These are phyloP conservation scores for Thalassiosira mediterranea DNA, from an alignment of 352 stramenopile genomes.

Conservation along the genomic window DNA sequence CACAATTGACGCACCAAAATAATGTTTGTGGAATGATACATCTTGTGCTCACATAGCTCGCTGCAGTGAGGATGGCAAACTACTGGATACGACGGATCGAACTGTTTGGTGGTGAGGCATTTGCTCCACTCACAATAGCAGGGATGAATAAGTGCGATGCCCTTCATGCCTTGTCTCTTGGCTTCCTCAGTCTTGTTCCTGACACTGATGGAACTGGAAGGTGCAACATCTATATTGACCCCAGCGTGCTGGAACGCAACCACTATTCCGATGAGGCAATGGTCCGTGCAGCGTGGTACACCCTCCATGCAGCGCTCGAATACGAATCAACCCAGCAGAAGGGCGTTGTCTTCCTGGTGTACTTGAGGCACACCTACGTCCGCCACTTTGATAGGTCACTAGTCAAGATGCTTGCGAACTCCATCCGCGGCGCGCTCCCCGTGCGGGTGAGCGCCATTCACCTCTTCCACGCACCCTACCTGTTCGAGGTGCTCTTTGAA, in stretches of 20 bases:
- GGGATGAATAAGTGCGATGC: slow-evolving; percentile 29
- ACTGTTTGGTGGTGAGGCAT: slow-evolving; percentile 56
- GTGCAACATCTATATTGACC: slow-evolving; percentile 59
- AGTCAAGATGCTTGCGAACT: slow-evolving; percentile 33
- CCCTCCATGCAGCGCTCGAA: slow-evolving; percentile 54
- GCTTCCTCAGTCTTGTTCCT: slow-evolving; percentile 29
- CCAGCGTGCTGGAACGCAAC: slow-evolving; percentile 36
- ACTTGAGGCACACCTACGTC: slow-evolving; percentile 33
- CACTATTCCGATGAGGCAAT: slow-evolving; percentile 51
- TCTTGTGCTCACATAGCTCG: slow-evolving; percentile 37
- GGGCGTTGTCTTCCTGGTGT: slow-evolving; percentile 57
- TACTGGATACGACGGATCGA: slow-evolving; percentile 64
- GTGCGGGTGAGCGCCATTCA: slow-evolving; percentile 60
- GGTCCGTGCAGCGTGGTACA: slow-evolving; percentile 58
- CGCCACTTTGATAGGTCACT: slow-evolving; percentile 59
- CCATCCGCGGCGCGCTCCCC: slow-evolving; percentile 50
- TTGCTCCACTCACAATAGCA: slow-evolving; percentile 51
- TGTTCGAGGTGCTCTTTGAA: slow-evolving; percentile 61
- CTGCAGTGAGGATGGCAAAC: slow-evolving; percentile 37
- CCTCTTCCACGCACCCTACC: slow-evolving; percentile 58
- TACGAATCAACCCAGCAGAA: slow-evolving; percentile 57
- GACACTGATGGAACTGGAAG: slow-evolving; percentile 46
- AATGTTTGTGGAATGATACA: background rate
- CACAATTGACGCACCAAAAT: background rate
- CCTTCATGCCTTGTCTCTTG: slow-evolving; percentile 31